A percentile compares a stretch with the other conserved stretches of the same genome.
Evolutionary conservation across 768 basidiomycete genomes (phyloP).

Genomic region (Melanogaster broomeanus): DNA sequence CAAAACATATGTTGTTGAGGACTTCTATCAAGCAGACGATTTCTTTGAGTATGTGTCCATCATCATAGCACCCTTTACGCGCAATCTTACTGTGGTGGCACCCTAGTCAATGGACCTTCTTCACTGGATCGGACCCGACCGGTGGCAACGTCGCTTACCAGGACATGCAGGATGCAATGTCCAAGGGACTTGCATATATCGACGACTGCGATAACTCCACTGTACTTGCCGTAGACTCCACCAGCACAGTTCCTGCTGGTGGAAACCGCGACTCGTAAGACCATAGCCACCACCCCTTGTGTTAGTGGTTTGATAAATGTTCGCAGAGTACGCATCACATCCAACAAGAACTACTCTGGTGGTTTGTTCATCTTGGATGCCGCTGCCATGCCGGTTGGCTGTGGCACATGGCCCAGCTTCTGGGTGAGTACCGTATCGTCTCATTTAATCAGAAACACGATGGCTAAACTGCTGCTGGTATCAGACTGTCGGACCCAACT

Average conservation of each 20-base stretch:
- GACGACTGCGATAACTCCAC: conserved; percentile 53
- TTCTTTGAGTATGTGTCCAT: conserved; percentile 56
- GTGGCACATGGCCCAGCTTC: conserved; percentile 63
- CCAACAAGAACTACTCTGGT: conserved; percentile 59
- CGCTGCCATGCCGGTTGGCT: conserved; percentile 69
- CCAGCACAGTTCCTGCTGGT: conserved; percentile 46
- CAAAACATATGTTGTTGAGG: conserved; percentile 37
- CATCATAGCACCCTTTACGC: background rate
- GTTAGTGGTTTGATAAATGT: background rate
- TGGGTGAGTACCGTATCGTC: conserved; percentile 36
- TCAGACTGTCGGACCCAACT: conserved; percentile 48
- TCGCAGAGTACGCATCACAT: conserved; percentile 64
- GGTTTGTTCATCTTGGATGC: conserved; percentile 80
- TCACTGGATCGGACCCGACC: conserved; percentile 64
- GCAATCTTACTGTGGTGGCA: background rate
- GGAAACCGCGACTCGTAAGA: conserved; percentile 56
- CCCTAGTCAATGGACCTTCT: conserved; percentile 68
- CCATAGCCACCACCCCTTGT: background rate
- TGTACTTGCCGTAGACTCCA: conserved; percentile 65
- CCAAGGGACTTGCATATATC: conserved; percentile 60
- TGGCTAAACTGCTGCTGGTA: background rate
- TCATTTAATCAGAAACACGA: background rate
- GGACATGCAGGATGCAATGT: conserved; percentile 44
- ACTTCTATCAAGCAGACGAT: conserved; percentile 49
- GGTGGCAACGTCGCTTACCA: conserved; percentile 68